phyloP scores from a whole-genome alignment of 164 flowering plant species.

The Macadamia integrifolia region DNA sequence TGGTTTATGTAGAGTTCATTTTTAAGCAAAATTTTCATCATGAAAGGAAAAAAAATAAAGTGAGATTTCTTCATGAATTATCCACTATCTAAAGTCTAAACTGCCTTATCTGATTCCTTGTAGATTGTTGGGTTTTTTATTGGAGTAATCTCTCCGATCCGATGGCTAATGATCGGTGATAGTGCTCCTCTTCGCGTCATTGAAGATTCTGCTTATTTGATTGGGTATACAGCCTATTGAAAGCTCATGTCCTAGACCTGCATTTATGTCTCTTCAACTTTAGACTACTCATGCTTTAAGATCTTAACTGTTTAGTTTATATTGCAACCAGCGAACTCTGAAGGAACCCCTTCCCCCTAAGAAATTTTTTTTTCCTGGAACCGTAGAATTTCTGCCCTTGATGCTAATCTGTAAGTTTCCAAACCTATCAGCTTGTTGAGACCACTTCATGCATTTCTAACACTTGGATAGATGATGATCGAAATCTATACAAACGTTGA shows the following conservation, averaged over 20 bases:
- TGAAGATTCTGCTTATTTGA: constrained; percentile 42
- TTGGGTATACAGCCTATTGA: constrained; percentile 40
- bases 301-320: too few relatives aligned
- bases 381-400: background rate
- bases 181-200: constrained; percentile 67
- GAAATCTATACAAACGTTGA: too few relatives aligned
- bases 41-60: too few relatives aligned
- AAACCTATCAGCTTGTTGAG: background rate
- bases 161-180: constrained; percentile 46
- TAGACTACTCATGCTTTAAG: background rate
- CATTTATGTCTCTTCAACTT: too few relatives aligned
- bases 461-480: too few relatives aligned
- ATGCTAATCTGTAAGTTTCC: background rate
- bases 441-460: too few relatives aligned
- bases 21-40: too few relatives aligned
- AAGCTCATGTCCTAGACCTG: too few relatives aligned
- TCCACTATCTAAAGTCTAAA: background rate
- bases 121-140: constrained; percentile 56
- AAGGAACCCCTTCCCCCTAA: too few relatives aligned
- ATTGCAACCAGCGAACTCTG: too few relatives aligned
- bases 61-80: background rate
- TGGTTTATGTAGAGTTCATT: too few relatives aligned
- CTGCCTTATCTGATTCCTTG: constrained; percentile 10
- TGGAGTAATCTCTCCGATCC: constrained; percentile 48
- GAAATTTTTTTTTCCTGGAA: background rate